Percentiles rank a stretch among this genome's conserved stretches.
Conservation (phyloP, 2,329 filamentous ascomycete species). For the Pleoardoris graminearum region DNA sequence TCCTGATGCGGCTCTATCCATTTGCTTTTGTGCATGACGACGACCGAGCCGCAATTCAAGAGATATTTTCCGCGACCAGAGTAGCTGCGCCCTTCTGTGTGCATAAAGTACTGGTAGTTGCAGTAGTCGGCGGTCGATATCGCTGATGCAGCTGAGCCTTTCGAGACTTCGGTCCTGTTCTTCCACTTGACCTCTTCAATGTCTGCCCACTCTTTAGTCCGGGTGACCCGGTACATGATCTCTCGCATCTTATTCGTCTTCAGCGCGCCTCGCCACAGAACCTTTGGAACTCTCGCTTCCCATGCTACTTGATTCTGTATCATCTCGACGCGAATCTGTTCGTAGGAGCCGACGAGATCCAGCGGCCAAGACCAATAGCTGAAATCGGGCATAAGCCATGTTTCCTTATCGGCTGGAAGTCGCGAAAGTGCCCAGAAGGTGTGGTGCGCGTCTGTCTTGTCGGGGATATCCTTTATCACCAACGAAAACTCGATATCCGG, state of each 20-base stretch:
- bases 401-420: conserved; percentile 16
- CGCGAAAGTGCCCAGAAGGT: conserved; percentile 22
- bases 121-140: conserved; percentile 27
- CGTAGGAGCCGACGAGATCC: conserved; percentile 18
- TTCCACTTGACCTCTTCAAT: conserved; percentile 21
- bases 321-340: conserved; percentile 19
- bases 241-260: conserved; percentile 28
- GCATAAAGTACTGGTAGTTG: conserved; percentile 47
- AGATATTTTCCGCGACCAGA: conserved; percentile 57
- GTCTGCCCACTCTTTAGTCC: conserved; percentile 22
- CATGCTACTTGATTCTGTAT: conserved; percentile 14
- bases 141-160: conserved; percentile 2
- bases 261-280: conserved; percentile 39
- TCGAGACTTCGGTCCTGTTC: conserved; percentile 13
- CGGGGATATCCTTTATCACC: conserved; percentile 45
- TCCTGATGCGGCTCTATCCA: conserved; percentile 23
- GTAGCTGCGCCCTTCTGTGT: conserved; percentile 53
- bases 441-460: conserved; percentile 15
- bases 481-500: conserved; percentile 59
- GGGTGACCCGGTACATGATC: conserved; percentile 12
- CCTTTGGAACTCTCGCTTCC: conserved; percentile 21
- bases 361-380: conserved; percentile 29
- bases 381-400: conserved; percentile 31
- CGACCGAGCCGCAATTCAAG: conserved; percentile 48
- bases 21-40: conserved; percentile 21